Base-by-base conservation (phyloP, 208 protist genomes). In the Vickermania ingenoplastis region DNA sequence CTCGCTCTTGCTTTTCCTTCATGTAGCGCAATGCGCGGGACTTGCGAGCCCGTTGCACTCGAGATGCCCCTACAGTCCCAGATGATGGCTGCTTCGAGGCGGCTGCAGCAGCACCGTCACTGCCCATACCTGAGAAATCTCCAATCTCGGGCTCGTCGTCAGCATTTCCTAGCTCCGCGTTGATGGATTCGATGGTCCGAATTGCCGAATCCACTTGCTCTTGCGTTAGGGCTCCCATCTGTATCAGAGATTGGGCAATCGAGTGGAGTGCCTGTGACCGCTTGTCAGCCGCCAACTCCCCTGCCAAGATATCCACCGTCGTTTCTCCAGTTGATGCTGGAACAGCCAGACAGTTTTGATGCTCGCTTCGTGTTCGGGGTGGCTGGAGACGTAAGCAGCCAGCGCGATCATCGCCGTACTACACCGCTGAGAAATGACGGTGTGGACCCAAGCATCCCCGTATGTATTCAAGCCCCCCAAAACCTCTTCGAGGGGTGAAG, bases 31-130 rank as follows among this genome's bases (percentile, higher is more conserved):
- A 50, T 30, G 80, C 70, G 28, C 67, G 57, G 17, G 76, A 72
- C 27, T 75, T 77, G 1, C 80, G 68, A 22, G 80, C 70, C 36
- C 80, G 73, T 63, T 87, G 76, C 29, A 78, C 64, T 24, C 76
- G 63, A 1, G 73, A 80, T 23, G 62, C 56, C 4, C 66, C 62
- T 5, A 31, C 59, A 14, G 26, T 48, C n/a, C 61, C 55, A 21
- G n/a, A 27, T 14, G 36, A 36, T n/a, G 7, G 21, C 36, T 54
- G 13, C 57, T 22, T 27, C 28, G 28, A 27, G 17, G 7, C 48
- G 29, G 2, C 41, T 22, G 31, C 11, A 23, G 22, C 25, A 14
- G 31, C 28, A 22, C 53, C 50, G 31, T 56, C 5, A 3, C 36
- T 45, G 7, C 36, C 36, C 7, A 14, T 25, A 55, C 51, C 51